Evolutionary conservation across 2,329 filamentous ascomycete genomes (phyloP).

Genomic region (Westerdykella aurantiaca): DNA sequence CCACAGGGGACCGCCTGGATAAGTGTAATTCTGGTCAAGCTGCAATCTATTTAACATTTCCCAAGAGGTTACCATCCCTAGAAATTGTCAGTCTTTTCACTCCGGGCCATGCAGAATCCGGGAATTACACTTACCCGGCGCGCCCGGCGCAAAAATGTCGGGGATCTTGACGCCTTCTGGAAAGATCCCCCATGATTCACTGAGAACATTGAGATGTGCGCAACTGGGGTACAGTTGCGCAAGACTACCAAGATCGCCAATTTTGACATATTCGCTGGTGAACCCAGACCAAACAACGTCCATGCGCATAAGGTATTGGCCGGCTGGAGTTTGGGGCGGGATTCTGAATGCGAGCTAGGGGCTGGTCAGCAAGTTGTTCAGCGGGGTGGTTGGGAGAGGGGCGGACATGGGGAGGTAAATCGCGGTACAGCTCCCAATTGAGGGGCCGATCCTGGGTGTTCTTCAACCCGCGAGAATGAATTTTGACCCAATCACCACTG

Average conservation of each 20-base stretch:
- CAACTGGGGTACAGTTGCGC: slow-evolving; percentile 10
- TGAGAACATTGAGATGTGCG: slow-evolving; percentile 9
- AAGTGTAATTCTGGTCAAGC: slow-evolving; percentile 6
- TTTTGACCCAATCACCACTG: slow-evolving; percentile 9
- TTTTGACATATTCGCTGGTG: neutral
- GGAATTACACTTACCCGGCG: slow-evolving; percentile 4
- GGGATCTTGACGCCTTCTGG: slow-evolving; percentile 10
- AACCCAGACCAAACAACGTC: slow-evolving; percentile 7
- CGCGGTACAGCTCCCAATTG: slow-evolving; percentile 3
- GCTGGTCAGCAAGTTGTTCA: neutral
- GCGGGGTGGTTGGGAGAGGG: neutral
- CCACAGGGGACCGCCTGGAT: slow-evolving; percentile 12
- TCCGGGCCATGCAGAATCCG: neutral
- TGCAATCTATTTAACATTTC: slow-evolving; percentile 4
- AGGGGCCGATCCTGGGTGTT: neutral
- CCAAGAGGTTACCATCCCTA: slow-evolving; percentile 5
- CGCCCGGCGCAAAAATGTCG: slow-evolving; percentile 2
- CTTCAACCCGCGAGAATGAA: slow-evolving; percentile 3
- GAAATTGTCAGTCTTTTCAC: neutral
- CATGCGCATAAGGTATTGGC: slow-evolving; percentile 12
- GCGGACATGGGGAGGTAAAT: neutral
- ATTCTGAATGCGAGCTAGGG: slow-evolving; percentile 6
- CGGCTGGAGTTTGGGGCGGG: slow-evolving; percentile 9
- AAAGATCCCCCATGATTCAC: slow-evolving; percentile 1
- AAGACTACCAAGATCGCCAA: neutral